Conservation (phyloP, 352 stramenopile genomes). For the Pythium dissimile region DNA sequence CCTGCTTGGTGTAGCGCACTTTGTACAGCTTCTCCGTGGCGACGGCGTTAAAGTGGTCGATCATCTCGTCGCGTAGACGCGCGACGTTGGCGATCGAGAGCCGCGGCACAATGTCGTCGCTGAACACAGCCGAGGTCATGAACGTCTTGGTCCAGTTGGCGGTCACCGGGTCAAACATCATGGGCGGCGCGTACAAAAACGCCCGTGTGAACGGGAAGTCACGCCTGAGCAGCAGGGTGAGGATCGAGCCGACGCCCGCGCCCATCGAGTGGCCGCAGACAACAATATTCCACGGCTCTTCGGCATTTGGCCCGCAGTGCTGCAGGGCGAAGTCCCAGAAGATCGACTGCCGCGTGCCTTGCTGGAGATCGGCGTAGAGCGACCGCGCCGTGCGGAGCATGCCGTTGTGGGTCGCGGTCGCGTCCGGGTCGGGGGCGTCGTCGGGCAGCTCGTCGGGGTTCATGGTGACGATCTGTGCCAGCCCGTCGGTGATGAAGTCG, state of each 20-base stretch:
- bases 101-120: slow-evolving; percentile 66
- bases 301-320: slow-evolving; percentile 33
- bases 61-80: slow-evolving; percentile 66
- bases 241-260: slow-evolving; percentile 66
- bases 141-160: slow-evolving; percentile 58
- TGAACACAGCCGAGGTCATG: slow-evolving; percentile 68
- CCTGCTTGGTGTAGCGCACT: slow-evolving; percentile 46
- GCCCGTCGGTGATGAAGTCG: slow-evolving; percentile 71
- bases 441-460: slow-evolving; percentile 44
- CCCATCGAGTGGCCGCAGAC: slow-evolving; percentile 82
- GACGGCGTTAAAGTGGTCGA: slow-evolving; percentile 59
- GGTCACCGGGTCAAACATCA: slow-evolving; percentile 60
- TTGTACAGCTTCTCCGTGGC: slow-evolving; percentile 54
- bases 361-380: slow-evolving; percentile 55
- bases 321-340: slow-evolving; percentile 70
- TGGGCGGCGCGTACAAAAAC: slow-evolving; percentile 62
- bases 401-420: slow-evolving; percentile 62
- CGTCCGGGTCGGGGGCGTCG: slow-evolving; percentile 42
- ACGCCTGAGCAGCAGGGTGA: slow-evolving; percentile 59
- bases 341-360: slow-evolving; percentile 46
- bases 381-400: slow-evolving; percentile 67
- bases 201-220: slow-evolving; percentile 49
- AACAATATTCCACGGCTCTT: slow-evolving; percentile 57
- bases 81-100: slow-evolving; percentile 67
- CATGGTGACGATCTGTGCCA: slow-evolving; percentile 67